Evolutionary conservation across 2,329 filamentous ascomycete species (phyloP), one percentile per base, ranked within the genome.

Genomic region (Cladosporium sp.): DNA sequence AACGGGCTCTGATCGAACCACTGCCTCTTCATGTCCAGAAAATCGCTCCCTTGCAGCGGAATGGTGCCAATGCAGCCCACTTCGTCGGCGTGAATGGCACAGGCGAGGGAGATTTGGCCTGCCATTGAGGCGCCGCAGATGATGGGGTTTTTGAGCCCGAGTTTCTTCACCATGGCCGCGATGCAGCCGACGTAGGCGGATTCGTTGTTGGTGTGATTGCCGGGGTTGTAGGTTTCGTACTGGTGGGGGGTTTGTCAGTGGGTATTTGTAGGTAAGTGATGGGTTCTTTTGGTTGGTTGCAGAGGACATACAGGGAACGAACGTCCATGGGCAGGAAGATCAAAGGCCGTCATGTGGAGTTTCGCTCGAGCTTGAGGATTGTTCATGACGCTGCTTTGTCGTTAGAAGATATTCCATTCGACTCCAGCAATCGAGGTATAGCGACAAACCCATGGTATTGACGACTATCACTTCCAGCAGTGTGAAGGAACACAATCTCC

Each of bases 41-140:
- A 69, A 16, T 71, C 69, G 7, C 53, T 70, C 64, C 67, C 70
- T 57, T 76, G 72, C 18, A 76, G 54, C 18, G 73, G 72, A 51
- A 76, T 76, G 0, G 68, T 69, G 13, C 73, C 74, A 11, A 65
- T 67, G 49, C 70, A 71, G 8, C 72, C 72, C 16, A 76, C 71
- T 57, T 77, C 73, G 35, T 69, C 70, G 29, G 71, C 65, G 30
- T 72, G 63, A 9, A 72, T 70, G 3, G 74, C 73, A 3, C 75
- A 72, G 2, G 72, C 72, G 7, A 76, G 56, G 50, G 72, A 75
- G 6, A 72, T 72, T 49, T 76, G 73, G 0, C 74, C 73, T 0
- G 73, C 73, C 73, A 76, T 76, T n/a, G 69, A 70, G 3, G 73
- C 73, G 46, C 73, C 73, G 49, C 72, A 76, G 29, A 76, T 69